phyloP scores from a whole-genome alignment of 2,329 filamentous ascomycete species.

The Colletotrichum filicis region DNA sequence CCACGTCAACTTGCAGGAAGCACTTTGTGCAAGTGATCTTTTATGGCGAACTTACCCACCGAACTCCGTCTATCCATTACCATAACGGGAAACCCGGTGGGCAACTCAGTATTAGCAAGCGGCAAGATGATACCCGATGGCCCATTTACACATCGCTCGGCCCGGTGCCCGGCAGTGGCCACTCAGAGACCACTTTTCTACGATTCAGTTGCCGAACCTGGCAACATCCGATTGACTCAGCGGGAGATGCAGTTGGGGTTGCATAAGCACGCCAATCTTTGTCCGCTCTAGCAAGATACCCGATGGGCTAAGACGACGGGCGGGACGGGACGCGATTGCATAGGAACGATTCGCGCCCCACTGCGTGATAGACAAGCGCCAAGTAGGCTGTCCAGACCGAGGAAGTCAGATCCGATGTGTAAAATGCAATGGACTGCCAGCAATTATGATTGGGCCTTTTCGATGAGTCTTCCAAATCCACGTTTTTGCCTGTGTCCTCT shows the following conservation, averaged over 20 bases:
- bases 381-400: neutral
- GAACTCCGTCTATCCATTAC: neutral
- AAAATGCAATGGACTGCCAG: neutral
- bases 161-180: too few relatives aligned
- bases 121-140: neutral
- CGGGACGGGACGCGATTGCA: neutral
- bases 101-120: neutral
- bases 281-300: neutral
- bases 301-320: neutral
- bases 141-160: neutral
- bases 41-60: neutral
- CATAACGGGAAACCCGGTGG: neutral
- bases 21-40: neutral
- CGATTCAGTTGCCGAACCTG: neutral
- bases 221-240: neutral
- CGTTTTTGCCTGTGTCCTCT: neutral
- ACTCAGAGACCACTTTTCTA: neutral
- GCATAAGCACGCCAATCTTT: neutral
- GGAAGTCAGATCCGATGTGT: neutral
- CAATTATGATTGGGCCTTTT: neutral
- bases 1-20: neutral
- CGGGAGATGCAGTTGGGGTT: neutral
- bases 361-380: neutral
- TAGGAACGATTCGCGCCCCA: neutral
- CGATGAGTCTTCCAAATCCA: neutral